Evolutionary conservation across 192 early-diverging fungal genomes (phyloP).

Genomic region (Phycomyces blakesleeanus): DNA sequence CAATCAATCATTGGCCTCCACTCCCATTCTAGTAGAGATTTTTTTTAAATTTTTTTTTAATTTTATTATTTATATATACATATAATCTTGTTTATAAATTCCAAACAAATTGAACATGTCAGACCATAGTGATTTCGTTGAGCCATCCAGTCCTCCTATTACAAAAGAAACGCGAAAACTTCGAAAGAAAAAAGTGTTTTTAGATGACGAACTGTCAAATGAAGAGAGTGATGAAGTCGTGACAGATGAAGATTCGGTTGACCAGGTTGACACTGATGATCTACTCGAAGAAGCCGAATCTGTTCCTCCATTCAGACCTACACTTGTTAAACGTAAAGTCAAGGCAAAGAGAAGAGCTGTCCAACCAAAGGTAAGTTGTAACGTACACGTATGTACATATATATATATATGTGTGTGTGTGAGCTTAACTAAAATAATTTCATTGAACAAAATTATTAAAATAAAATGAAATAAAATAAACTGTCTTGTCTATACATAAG

Average conservation of each 20-base stretch:
- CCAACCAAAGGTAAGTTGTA: not conserved
- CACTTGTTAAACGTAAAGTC: not conserved
- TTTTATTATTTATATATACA: not conserved
- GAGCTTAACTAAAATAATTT: too few species aligned
- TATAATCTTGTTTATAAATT: not conserved
- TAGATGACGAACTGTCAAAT: conserved; percentile 2
- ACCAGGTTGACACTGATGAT: conserved; percentile 25
- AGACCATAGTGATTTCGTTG: not conserved
- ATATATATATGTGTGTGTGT: not conserved
- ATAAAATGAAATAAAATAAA: too few species aligned
- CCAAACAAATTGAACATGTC: not conserved
- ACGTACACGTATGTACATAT: not conserved
- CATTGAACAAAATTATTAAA: too few species aligned
- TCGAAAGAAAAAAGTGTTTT: conserved; percentile 22
- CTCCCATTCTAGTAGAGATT: too few species aligned
- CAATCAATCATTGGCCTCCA: not conserved
- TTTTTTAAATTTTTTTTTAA: not conserved
- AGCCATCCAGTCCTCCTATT: not conserved
- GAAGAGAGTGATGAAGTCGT: not conserved
- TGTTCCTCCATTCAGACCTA: conserved; percentile 7
- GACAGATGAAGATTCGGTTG: conserved; percentile 10
- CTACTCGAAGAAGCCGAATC: conserved; percentile 19
- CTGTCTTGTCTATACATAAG: too few species aligned
- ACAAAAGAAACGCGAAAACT: conserved; percentile 30
- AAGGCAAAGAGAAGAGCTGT: not conserved